These are phyloP conservation scores for Xylaria sp. DNA, from an alignment of 2,329 filamentous ascomycete genomes.

Conservation along the genomic window DNA sequence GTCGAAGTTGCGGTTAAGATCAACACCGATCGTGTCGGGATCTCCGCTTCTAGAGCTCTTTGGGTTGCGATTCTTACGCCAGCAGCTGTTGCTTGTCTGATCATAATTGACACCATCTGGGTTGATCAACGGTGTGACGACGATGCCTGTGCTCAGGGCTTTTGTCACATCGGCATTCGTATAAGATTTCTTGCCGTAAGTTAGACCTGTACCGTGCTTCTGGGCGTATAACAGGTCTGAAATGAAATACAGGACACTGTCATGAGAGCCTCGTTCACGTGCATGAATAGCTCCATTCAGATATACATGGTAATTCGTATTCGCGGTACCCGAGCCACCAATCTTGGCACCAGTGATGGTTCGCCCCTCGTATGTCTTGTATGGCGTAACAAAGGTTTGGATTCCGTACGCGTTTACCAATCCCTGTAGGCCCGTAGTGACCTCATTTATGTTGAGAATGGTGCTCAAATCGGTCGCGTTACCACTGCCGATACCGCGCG, in stretches of 20 bases:
- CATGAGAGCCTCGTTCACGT: constrained; percentile 66
- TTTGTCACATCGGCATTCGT: constrained; percentile 62
- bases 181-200: constrained; percentile 63
- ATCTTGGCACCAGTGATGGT: constrained; percentile 55
- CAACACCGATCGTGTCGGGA: constrained; percentile 55
- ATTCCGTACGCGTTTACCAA: constrained; percentile 55
- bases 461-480: constrained; percentile 50
- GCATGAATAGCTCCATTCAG: constrained; percentile 66
- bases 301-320: constrained; percentile 59
- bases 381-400: constrained; percentile 53
- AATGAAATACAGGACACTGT: constrained; percentile 67
- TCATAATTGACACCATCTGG: constrained; percentile 65
- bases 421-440: constrained; percentile 54
- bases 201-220: constrained; percentile 59
- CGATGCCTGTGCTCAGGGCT: constrained; percentile 63
- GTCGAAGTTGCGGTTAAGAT: constrained; percentile 68
- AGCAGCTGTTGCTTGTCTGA: constrained; percentile 60
- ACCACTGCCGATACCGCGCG: constrained; percentile 55
- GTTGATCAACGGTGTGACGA: constrained; percentile 63
- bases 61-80: constrained; percentile 67
- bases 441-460: constrained; percentile 56
- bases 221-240: constrained; percentile 65
- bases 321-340: constrained; percentile 55
- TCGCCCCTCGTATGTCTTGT: constrained; percentile 56
- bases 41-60: constrained; percentile 49